These are phyloP conservation scores for Paraglomus brasilianum DNA, from an alignment of 192 early-diverging fungal species.

Conservation along the genomic window DNA sequence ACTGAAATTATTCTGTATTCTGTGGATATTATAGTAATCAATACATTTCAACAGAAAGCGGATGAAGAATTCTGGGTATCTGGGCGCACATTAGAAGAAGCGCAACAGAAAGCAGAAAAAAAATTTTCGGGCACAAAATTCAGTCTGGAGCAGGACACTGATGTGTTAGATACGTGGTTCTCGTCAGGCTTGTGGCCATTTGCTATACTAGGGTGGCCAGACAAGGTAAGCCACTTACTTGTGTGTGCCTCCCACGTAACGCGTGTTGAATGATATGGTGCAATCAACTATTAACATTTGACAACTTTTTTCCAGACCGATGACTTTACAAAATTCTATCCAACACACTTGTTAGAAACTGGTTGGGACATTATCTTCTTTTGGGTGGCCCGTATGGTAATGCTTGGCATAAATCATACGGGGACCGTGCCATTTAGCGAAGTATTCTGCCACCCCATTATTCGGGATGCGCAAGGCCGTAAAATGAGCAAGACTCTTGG, in stretches of 20 bases:
- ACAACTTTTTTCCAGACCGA: constrained; percentile 50
- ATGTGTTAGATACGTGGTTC: constrained; percentile 99
- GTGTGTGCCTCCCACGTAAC: not conserved
- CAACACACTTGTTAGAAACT: constrained; percentile 90
- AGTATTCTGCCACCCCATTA: constrained; percentile 97
- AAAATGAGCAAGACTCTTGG: constrained; percentile 98
- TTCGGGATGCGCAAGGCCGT: constrained; percentile 96
- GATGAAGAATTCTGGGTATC: constrained; percentile 85
- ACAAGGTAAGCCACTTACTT: constrained; percentile 48
- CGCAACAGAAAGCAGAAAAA: constrained; percentile 66
- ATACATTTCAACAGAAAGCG: constrained; percentile 35
- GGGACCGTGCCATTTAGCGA: constrained; percentile 93
- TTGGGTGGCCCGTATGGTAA: constrained; percentile 99
- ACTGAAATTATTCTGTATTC: not conserved
- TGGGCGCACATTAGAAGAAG: constrained; percentile 76
- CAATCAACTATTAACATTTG: too few species aligned
- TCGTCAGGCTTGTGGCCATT: constrained; percentile 99
- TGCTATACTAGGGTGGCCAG: constrained; percentile 96
- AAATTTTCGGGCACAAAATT: constrained; percentile 80
- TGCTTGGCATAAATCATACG: constrained; percentile 94
- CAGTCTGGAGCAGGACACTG: constrained; percentile 90
- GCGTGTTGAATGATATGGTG: too few species aligned
- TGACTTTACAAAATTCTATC: constrained; percentile 87
- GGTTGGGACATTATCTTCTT: constrained; percentile 99
- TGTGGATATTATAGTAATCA: not conserved